Evolutionary conservation across 768 basidiomycete species (phyloP).

Genomic region (Amanita rimosa): DNA sequence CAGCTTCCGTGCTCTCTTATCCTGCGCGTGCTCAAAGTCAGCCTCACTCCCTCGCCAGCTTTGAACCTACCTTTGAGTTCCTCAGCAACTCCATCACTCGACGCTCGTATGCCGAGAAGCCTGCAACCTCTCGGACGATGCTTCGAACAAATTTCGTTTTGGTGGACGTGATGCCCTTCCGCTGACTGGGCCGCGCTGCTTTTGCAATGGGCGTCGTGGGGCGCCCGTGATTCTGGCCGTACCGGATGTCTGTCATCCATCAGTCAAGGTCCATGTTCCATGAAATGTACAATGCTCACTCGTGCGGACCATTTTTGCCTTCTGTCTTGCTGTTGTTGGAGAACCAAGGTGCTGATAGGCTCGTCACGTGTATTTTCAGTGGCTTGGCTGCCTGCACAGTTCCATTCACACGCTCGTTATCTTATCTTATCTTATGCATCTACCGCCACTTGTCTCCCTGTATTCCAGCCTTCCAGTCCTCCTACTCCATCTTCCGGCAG

Average conservation of each 20-base stretch:
- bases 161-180: conserved; percentile 84
- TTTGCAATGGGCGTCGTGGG: conserved; percentile 79
- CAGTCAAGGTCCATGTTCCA: conserved; percentile 9
- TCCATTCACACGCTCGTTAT: conserved; percentile 17
- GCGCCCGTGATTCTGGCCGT: conserved; percentile 81
- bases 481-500: not conserved
- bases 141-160: conserved; percentile 93
- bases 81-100: conserved; percentile 96
- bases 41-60: not conserved
- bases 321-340: not conserved
- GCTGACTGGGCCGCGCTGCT: conserved; percentile 68
- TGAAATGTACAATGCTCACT: conserved; percentile 37
- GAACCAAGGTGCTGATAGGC: not conserved
- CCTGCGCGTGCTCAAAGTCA: conserved; percentile 32
- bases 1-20: conserved; percentile 99
- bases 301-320: conserved; percentile 62
- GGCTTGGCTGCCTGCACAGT: conserved; percentile 63
- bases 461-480: conserved; percentile 34
- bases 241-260: conserved; percentile 55
- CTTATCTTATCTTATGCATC: conserved; percentile 19
- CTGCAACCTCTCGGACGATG: conserved; percentile 92
- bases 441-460: conserved; percentile 21
- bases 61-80: conserved; percentile 77
- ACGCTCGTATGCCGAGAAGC: conserved; percentile 96
- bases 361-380: conserved; percentile 26